A percentile compares a stretch with the other conserved stretches of the same genome.
These are phyloP conservation scores for Knoxia roxburghii DNA, from an alignment of 257 asterid genomes.

Conservation along the genomic window DNA sequence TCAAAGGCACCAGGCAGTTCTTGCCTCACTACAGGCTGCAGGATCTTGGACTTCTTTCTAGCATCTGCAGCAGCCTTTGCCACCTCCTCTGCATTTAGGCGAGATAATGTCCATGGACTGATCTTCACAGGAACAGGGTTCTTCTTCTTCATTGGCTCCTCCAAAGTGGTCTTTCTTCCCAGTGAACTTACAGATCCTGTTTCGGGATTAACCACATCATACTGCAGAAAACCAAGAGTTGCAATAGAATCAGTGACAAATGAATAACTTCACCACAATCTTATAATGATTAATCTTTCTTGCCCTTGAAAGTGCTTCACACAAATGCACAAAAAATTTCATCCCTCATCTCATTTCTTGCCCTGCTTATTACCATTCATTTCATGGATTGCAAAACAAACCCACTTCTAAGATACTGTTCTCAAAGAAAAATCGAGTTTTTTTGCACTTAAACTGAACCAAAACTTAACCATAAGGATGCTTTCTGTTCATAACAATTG, in stretches of 20 bases:
- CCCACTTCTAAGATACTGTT: background rate
- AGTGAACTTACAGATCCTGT: slow-evolving; percentile 73
- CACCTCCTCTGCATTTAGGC: slow-evolving; percentile 82
- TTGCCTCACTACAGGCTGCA: slow-evolving; percentile 59
- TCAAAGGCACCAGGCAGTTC: slow-evolving; percentile 40
- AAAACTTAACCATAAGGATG: background rate
- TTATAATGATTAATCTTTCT: background rate
- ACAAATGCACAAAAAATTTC: background rate
- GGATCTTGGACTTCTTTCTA: slow-evolving; percentile 74
- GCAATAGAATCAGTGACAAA: background rate
- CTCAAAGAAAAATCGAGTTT: background rate
- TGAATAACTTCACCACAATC: background rate
- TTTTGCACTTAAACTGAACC: background rate
- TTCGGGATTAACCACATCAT: slow-evolving; percentile 85
- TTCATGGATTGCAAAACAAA: background rate
- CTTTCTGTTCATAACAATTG: background rate
- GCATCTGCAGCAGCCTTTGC: slow-evolving; percentile 97
- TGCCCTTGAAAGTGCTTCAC: background rate
- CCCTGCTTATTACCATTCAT: background rate
- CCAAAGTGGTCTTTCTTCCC: slow-evolving; percentile 53
- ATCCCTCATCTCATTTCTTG: background rate
- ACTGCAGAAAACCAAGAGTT: slow-evolving; percentile 41
- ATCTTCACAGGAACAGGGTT: slow-evolving; percentile 77
- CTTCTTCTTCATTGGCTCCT: slow-evolving; percentile 71
- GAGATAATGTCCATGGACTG: slow-evolving; percentile 94